Evolutionary conservation across 2,329 filamentous ascomycete species (phyloP), one percentile per base, ranked within the genome.

Genomic region (Fusarium mundagurra): DNA sequence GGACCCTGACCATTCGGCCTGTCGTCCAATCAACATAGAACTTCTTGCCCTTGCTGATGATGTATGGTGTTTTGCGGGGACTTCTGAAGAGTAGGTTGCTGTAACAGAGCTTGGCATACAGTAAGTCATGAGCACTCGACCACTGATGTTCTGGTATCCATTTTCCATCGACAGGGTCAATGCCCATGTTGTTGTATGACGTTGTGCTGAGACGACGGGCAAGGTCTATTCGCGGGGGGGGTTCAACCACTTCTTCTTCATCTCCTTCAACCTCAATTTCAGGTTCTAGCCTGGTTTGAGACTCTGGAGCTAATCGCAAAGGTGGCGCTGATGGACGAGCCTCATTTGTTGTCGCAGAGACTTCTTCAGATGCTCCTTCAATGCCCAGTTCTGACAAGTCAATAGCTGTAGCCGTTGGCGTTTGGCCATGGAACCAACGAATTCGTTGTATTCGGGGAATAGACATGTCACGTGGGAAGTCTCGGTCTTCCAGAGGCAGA

Each of bases 401-500:
- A 20, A 78, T 69, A 33, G 74, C 71, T 36, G 76, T 79, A 29
- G 74, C 75, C 1, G 77, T 79, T 6, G 81, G 81, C 27, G 80
- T 81, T 64, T 82, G 80, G 17, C 84, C 85, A 13, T 84, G 85
- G 64, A 86, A 83, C 85, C 86, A 89, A 50, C 86, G 86, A 69
- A 88, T 84, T 38, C 87, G 83, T 74, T 88, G 87, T 47, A 88
- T 83, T n/a, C 88, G 84, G 16, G 90, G 90, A 58, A 91, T 87
- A 41, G 88, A 90, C 81, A 90, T 88, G 76, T 92, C 90, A 47
- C 87, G 84, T 6, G 90, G 90, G 60, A 91, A 88, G 48, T 90
- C 87, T 53, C 93, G 89, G 73, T 94, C 92, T 74, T 95, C 93
- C 44, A 94, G 87, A 3, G 92, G 89, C 2, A 89, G 85, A 18